These are phyloP conservation scores for Arachnomyces sp. DNA, from an alignment of 2,329 filamentous ascomycete species.

Conservation along the genomic window DNA sequence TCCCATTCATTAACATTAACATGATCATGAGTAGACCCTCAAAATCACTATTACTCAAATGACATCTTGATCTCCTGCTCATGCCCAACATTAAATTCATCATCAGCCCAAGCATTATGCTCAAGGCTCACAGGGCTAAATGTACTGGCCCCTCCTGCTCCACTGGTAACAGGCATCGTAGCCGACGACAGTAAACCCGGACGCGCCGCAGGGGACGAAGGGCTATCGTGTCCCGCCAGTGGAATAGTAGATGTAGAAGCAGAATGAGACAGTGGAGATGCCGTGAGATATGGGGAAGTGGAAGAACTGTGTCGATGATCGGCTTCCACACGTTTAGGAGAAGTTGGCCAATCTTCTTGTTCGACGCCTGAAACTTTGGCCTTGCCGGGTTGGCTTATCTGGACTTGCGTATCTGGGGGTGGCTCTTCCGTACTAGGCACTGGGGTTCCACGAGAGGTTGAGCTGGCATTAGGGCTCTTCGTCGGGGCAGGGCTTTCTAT, in stretches of 20 bases:
- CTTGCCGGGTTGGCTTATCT: slow-evolving; percentile 14
- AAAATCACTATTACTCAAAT: slow-evolving; percentile 53
- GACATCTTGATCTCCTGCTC: slow-evolving; percentile 74
- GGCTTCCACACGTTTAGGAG: no score
- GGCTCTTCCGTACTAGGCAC: slow-evolving; percentile 13
- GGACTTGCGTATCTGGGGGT: slow-evolving; percentile 16
- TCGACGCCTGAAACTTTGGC: slow-evolving; percentile 8
- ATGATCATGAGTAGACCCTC: no score
- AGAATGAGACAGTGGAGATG: slow-evolving; percentile 5
- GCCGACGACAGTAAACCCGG: slow-evolving; percentile 23
- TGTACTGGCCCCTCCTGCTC: slow-evolving; percentile 11
- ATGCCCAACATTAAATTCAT: slow-evolving; percentile 60
- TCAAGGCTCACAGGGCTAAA: slow-evolving; percentile 28
- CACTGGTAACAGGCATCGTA: slow-evolving; percentile 24
- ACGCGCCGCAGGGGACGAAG: neutral
- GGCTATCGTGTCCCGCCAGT: no score
- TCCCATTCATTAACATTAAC: no score
- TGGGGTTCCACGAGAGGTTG: no score
- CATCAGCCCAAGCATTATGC: slow-evolving; percentile 62
- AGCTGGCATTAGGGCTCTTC: slow-evolving; percentile 31
- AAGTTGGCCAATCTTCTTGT: slow-evolving; percentile 18
- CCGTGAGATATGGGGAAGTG: slow-evolving; percentile 10
- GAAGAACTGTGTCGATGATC: neutral
- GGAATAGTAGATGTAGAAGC: no score
- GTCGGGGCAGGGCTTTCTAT: slow-evolving; percentile 29